Base-by-base conservation (phyloP, 495 filamentous ascomycete species). In the Aspergillus nanangensis region DNA sequence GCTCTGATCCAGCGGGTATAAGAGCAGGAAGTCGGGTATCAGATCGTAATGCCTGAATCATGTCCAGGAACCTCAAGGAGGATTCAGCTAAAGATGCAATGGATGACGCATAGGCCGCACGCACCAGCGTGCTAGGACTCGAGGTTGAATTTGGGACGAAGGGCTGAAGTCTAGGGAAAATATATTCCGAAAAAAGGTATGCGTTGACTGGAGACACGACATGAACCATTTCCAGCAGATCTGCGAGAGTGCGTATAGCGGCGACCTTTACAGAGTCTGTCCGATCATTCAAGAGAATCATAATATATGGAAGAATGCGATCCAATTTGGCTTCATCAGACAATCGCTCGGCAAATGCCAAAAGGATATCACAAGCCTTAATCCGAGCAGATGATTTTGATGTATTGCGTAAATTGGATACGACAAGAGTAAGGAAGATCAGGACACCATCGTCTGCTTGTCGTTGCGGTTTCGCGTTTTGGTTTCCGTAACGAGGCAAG, bases 271-370 rank as follows among this genome's bases (percentile, higher is more conserved):
- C 91, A 38, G 84, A 71, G 52, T 95, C 87, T 10, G 80, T 78
- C 41, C 83, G 77, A 62, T 99, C 94, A 51, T 81, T 83, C 15
- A 97, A 66, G 21, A 96, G 61, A 20, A 80, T 71, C 62, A 95
- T 84, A 18, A 96, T 67, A 53, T 96, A 95, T 7, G 94, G 94
- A 24, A 99, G 74, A 20, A 96, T 83, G 31, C 94, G 83, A 64
- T 99, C 94, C 42, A 99, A 75, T 58, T 97, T 99, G 9, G 92
- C 92, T 57, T 99, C 94, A 61, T 99, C 94, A 0, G 93, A 93
- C 27, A 96, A 62, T 38, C 86, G 79, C 64, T 97, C 90, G 5
- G 90, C 83, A 63, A 97, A 96, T 13, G 91, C 93, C 15, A 99
- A 69, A 53, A 99, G 76, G 36, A 97, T 77, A 62, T 99, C 94